phyloP scores from a whole-genome alignment of 2,329 filamentous ascomycete genomes.

The Ascochyta lentis region DNA sequence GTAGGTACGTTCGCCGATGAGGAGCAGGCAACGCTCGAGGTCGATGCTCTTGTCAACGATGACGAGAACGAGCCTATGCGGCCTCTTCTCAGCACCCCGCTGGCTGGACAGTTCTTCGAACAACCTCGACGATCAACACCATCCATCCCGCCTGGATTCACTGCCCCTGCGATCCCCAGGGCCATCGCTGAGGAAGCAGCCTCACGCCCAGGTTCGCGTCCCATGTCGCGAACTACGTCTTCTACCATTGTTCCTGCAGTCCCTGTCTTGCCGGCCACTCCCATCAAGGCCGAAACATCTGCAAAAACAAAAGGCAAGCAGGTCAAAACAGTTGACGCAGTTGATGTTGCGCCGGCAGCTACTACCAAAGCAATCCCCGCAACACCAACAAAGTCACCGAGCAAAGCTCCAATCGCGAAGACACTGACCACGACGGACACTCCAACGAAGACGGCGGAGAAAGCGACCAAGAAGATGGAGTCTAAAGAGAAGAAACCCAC shows the following conservation, averaged over 20 bases:
- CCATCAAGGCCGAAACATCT: conserved; percentile 41
- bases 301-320: conserved; percentile 35
- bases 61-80: conserved; percentile 44
- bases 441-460: conserved; percentile 14
- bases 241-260: conserved; percentile 46
- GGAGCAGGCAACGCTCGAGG: conserved; percentile 67
- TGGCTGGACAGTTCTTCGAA: conserved; percentile 37
- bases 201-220: conserved; percentile 36
- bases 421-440: conserved; percentile 20
- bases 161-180: conserved; percentile 38
- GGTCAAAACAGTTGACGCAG: conserved; percentile 10
- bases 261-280: conserved; percentile 50
- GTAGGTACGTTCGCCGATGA: conserved; percentile 68
- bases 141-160: conserved; percentile 55
- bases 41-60: conserved; percentile 73
- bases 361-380: conserved; percentile 16
- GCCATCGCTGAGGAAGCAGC: conserved; percentile 30
- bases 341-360: conserved; percentile 3
- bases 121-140: conserved; percentile 53
- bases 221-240: conserved; percentile 43
- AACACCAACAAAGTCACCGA: conserved; percentile 30
- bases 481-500: conserved; percentile 28
- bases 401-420: conserved; percentile 21
- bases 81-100: conserved; percentile 22
- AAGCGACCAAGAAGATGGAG: conserved; percentile 6